These are phyloP conservation scores for Colletotrichum sp. DNA, from an alignment of 2,329 filamentous ascomycete species.

Conservation along the genomic window DNA sequence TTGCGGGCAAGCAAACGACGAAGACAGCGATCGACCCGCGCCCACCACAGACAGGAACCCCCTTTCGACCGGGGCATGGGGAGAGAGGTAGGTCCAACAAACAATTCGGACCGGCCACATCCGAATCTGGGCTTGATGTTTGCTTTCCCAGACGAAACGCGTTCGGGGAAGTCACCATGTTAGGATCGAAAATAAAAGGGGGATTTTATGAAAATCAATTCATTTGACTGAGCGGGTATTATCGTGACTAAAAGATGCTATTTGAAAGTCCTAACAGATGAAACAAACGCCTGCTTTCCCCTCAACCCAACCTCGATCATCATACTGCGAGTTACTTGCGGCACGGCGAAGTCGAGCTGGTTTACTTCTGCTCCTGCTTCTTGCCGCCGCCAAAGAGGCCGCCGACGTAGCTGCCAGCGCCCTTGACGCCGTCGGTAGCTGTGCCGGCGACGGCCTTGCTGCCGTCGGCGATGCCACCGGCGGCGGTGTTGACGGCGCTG, in stretches of 20 bases:
- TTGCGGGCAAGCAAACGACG: not conserved
- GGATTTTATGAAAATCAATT: not conserved
- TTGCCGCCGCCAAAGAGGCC: conserved; percentile 37
- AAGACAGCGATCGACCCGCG: not conserved
- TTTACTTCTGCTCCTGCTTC: conserved; percentile 27
- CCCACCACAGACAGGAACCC: not conserved
- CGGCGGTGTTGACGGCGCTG: conserved; percentile 28
- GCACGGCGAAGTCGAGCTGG: not conserved
- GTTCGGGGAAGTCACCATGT: not conserved
- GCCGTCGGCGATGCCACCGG: conserved; percentile 32
- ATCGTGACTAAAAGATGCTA: not conserved
- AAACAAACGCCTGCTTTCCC: conserved; percentile 2
- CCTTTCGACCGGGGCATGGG: not conserved
- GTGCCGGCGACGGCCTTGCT: conserved; percentile 32
- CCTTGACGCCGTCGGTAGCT: conserved; percentile 31
- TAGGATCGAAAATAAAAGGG: not conserved
- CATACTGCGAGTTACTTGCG: not conserved
- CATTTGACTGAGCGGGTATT: conserved; percentile 7
- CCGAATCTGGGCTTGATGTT: not conserved
- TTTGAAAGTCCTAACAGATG: not conserved
- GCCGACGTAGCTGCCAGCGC: conserved; percentile 34
- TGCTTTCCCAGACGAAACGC: not conserved
- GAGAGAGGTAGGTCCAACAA: not conserved
- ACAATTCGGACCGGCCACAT: not conserved
- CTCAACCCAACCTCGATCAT: not conserved